A percentile compares a stretch with the other conserved stretches of the same genome.
These are phyloP conservation scores for Echeveria elegans DNA, from an alignment of 164 flowering plant species.

Conservation along the genomic window DNA sequence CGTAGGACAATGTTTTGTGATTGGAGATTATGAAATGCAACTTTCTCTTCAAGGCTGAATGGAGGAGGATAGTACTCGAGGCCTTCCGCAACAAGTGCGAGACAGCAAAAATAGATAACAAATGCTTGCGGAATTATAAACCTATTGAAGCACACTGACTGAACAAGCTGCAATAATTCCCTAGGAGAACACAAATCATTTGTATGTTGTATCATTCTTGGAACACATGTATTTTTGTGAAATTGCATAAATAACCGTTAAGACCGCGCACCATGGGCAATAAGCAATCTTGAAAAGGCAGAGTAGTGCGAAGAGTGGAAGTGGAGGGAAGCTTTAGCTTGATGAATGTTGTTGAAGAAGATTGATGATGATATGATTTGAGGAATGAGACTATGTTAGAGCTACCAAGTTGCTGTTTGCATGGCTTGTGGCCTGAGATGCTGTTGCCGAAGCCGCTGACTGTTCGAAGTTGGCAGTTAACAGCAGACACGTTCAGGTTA, in stretches of 20 bases:
- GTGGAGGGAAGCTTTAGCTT: background rate
- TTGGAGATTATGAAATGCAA: slow-evolving; percentile 5
- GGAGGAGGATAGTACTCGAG: slow-evolving; percentile 5
- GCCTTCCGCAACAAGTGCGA: background rate
- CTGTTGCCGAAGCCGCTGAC: background rate
- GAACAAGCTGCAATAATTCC: background rate
- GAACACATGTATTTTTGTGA: background rate
- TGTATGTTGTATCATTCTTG: no score
- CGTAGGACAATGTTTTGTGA: background rate
- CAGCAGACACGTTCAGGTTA: background rate
- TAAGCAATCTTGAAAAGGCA: background rate
- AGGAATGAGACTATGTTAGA: background rate
- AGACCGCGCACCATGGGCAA: background rate
- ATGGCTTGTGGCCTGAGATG: slow-evolving; percentile 1
- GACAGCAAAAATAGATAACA: background rate
- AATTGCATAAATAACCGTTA: background rate
- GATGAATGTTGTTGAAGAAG: background rate
- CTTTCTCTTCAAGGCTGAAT: background rate
- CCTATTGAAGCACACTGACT: background rate
- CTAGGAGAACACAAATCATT: background rate
- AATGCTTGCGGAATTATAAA: background rate
- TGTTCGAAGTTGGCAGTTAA: background rate
- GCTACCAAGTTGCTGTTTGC: background rate
- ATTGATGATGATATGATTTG: background rate
- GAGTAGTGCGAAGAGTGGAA: background rate